Evolutionary conservation across 345 rosid species (phyloP), one percentile per base, ranked within the genome.

Genomic region (Erysimum cheiranthoides): DNA sequence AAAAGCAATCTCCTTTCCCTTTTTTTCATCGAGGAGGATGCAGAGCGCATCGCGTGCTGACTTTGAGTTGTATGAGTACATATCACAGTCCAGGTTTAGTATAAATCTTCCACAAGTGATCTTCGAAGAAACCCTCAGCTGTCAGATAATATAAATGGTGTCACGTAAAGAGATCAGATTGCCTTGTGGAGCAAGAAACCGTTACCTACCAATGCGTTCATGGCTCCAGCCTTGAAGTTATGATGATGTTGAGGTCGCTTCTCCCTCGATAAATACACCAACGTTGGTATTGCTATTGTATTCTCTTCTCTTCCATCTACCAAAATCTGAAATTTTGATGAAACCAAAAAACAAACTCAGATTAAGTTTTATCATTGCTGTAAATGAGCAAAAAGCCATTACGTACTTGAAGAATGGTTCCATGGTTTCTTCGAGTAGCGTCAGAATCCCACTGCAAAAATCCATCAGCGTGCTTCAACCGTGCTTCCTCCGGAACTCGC

Each of bases 221-320:
- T 87, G 31, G 96, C 86, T 73, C 98, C 96, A 31, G 98, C 96
- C 80, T 93, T 93, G 85, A 83, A 93, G 74, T 93, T 82, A 75
- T 93, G 96, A 58, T 68, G 82, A 83, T 78, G 68, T 13, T 86
- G 67, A 14, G 88, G 86, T 73, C 94, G 76, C 79, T 90, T 93
- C 79, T 90, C 96, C 39, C 98, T 80, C 56, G 96, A 89, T 80
- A 93, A 3, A 79, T 90, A 90, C 32, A 90, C 93, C 47, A 89
- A 71, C 3, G 87, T 87, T 7, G 98, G 98, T 75, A 90, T 38
- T 38, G 9, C 45, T 51, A 13, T 80, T 86, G 72, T 76, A 3
- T 12, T 66, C 36, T 83, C 89, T 30, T 50, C 66, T 64, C 77
- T 84, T 68, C 89, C 79, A 57, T 92, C 92, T 9, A 84, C 57